Conservation (phyloP, 1,284 basidiomycete species). For the Trichosporon ovoides region DNA sequence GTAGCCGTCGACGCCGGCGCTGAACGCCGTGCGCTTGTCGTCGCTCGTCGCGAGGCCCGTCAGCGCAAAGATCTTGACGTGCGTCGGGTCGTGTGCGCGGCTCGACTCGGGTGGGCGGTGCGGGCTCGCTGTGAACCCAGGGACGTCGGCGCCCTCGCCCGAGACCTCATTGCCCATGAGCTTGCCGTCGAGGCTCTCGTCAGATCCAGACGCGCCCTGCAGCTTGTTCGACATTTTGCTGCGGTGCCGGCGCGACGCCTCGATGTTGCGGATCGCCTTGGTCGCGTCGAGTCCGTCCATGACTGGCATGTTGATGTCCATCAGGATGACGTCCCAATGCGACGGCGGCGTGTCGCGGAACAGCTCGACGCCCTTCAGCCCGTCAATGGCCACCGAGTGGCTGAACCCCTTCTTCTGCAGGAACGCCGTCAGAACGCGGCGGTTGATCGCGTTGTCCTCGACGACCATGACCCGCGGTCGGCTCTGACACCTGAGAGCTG, state of each 20-base stretch:
- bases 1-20: slow-evolving; percentile 90
- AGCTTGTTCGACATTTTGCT: background rate
- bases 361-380: slow-evolving; percentile 72
- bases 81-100: slow-evolving; percentile 7
- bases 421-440: slow-evolving; percentile 64
- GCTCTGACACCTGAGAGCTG: slow-evolving; percentile 6
- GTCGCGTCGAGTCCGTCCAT: slow-evolving; percentile 86
- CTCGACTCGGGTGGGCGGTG: slow-evolving; percentile 24
- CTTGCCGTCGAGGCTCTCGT: background rate
- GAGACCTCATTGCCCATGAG: slow-evolving; percentile 1
- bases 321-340: slow-evolving; percentile 62
- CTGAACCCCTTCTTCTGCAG: slow-evolving; percentile 64
- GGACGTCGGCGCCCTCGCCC: background rate
- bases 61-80: slow-evolving; percentile 71
- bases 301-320: slow-evolving; percentile 89
- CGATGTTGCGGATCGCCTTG: slow-evolving; percentile 71
- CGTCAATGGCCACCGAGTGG: slow-evolving; percentile 72
- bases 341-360: slow-evolving; percentile 62
- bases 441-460: slow-evolving; percentile 66
- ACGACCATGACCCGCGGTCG: slow-evolving; percentile 63
- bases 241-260: slow-evolving; percentile 53
- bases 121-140: slow-evolving; percentile 15
- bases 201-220: no score
- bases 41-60: slow-evolving; percentile 89
- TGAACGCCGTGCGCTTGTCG: slow-evolving; percentile 84